These are phyloP conservation scores for Neurospora sp. DNA, from an alignment of 495 filamentous ascomycete genomes.

Conservation along the genomic window DNA sequence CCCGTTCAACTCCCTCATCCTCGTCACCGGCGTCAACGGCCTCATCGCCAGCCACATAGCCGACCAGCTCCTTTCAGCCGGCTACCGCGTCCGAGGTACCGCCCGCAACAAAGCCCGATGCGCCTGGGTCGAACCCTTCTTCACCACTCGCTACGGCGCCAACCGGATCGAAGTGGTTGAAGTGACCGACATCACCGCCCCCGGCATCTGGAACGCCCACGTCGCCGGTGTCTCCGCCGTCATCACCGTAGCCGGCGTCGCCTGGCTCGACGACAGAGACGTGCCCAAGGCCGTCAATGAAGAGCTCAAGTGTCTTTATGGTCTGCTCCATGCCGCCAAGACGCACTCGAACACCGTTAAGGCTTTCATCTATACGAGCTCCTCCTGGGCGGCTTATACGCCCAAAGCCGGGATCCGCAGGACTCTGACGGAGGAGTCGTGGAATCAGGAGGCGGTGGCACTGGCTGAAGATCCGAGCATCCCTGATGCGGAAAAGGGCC, in stretches of 20 bases:
- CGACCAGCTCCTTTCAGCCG: slow-evolving; percentile 37
- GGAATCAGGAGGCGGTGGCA: slow-evolving; percentile 15
- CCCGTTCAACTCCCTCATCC: slow-evolving; percentile 17
- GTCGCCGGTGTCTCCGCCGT: slow-evolving; percentile 25
- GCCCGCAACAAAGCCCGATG: slow-evolving; percentile 31
- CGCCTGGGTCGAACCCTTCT: slow-evolving; percentile 30
- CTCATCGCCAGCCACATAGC: slow-evolving; percentile 44
- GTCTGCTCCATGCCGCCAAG: slow-evolving; percentile 10
- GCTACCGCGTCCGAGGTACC: slow-evolving; percentile 44
- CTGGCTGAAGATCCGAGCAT: slow-evolving; percentile 3
- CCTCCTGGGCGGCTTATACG: slow-evolving; percentile 17
- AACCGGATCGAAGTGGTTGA: slow-evolving; percentile 27
- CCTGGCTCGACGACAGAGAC: slow-evolving; percentile 2
- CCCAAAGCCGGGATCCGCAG: slow-evolving; percentile 8
- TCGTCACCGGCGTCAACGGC: slow-evolving; percentile 51
- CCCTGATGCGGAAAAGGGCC: slow-evolving; percentile 9
- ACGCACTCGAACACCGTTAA: slow-evolving; percentile 6
- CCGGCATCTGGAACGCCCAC: slow-evolving; percentile 26
- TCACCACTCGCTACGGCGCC: slow-evolving; percentile 28
- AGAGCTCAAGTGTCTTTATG: slow-evolving; percentile 1
- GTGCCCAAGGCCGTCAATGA: slow-evolving; percentile 6
- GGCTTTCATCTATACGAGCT: slow-evolving; percentile 18
- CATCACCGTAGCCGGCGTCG: slow-evolving; percentile 4
- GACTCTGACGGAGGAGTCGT: slow-evolving; percentile 14
- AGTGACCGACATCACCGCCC: slow-evolving; percentile 27